Base-by-base conservation (phyloP, 768 basidiomycete genomes). In the Boletus rubropictus region DNA sequence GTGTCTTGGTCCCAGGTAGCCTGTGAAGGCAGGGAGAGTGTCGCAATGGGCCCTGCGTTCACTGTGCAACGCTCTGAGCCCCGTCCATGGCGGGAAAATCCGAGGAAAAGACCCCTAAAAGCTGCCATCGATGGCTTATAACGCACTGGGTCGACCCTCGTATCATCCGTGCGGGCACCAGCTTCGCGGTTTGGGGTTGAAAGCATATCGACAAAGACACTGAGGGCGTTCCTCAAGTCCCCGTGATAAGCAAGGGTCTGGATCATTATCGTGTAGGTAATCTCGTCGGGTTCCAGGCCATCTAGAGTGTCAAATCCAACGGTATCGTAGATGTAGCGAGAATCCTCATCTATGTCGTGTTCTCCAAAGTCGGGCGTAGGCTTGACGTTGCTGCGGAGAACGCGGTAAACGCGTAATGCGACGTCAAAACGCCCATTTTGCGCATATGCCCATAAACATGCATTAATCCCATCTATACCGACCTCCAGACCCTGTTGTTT, bases 71-170 rank as follows among this genome's bases (percentile, higher is more conserved):
- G 42, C 4, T 37, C 46, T 35, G 64, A 58, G 24, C 66, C 52
- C 32, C 44, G 48, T 21, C 77, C 86, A 54, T 86, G 80, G 10
- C 76, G 77, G 7, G 72, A 69, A 61, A 89, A 92, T 1, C 86
- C 89, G 15, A 85, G 73, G 58, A 93, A 90, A 33, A 93, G 61
- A 15, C 78, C 78, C 18, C 86, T 79, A 62, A 84, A 92, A 27
- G 80, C 70, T 18, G 75, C 64, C 39, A 78, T 59, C 1, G 72
- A 77, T 3, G 78, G 78, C 21, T 59, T 63, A 46, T 72, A 76
- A 7, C 58, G 57, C 10, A 47, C 49, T 2, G 66, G 64, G 17
- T 57, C 44, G 5, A 64, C 64, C 17, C 60, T 50, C 3, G 69
- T 59, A 17, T 62, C 63, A 4, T 44, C 54, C 24, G 55, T 50